Evolutionary conservation across 2,329 filamentous ascomycete genomes (phyloP).

Genomic region (Blastomyces gilchristii): DNA sequence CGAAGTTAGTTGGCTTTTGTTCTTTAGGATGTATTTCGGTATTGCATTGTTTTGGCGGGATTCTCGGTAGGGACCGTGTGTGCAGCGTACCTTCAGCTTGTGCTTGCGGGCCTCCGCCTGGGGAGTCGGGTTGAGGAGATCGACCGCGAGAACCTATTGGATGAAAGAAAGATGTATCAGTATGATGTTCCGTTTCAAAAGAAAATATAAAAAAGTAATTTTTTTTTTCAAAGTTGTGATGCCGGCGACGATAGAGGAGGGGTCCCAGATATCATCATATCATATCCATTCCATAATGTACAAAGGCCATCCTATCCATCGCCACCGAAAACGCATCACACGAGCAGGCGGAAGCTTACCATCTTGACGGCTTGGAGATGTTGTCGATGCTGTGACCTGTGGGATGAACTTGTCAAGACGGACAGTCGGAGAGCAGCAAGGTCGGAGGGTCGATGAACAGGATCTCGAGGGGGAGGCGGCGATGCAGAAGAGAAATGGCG

Average conservation of each 20-base stretch:
- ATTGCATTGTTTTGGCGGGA: conserved; percentile 15
- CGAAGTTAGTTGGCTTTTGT: background rate
- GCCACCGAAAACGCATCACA: background rate
- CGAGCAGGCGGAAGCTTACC: conserved; percentile 24
- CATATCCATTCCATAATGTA: background rate
- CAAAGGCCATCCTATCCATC: background rate
- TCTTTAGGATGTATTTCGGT: conserved; percentile 13
- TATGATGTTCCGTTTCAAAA: background rate
- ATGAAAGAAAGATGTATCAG: conserved; percentile 18
- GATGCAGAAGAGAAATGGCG: background rate
- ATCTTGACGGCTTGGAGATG: conserved; percentile 35
- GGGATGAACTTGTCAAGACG: conserved; percentile 33
- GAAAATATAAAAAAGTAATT: conserved; percentile 1
- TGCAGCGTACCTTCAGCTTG: conserved; percentile 89
- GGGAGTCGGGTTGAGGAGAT: conserved; percentile 98
- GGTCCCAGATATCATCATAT: background rate
- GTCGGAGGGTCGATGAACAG: conserved; percentile 15
- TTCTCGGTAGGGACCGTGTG: conserved; percentile 5
- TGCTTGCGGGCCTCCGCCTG: conserved; percentile 99
- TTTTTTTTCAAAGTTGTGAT: background rate
- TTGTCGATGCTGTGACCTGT: conserved; percentile 30
- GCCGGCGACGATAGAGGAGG: conserved; percentile 14
- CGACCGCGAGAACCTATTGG: conserved; percentile 94
- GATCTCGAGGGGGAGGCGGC: conserved; percentile 4
- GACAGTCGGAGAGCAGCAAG: conserved; percentile 14